These are phyloP conservation scores for Pulveroboletus sp. DNA, from an alignment of 768 basidiomycete species.

Conservation along the genomic window DNA sequence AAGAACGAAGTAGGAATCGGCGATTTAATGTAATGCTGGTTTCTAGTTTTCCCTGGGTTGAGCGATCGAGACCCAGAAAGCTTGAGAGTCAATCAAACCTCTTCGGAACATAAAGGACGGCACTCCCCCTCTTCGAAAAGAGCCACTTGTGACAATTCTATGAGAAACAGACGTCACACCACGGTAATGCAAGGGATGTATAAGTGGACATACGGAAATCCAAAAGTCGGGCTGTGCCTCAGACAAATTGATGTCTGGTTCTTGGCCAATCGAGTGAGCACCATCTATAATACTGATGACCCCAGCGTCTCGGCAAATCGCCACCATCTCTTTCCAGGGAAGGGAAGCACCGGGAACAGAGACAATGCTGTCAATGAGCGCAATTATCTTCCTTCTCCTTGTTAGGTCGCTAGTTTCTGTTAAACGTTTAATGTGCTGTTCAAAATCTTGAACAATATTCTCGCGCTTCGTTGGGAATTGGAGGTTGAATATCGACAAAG, in stretches of 20 bases:
- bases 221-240: conserved; percentile 67
- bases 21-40: conserved; percentile 58
- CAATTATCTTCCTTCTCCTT: conserved; percentile 48
- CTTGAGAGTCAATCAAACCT: conserved; percentile 33
- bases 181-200: not conserved
- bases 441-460: conserved; percentile 50
- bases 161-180: not conserved
- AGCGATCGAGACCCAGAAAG: not conserved
- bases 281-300: conserved; percentile 72
- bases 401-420: conserved; percentile 17
- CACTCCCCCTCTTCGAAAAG: conserved; percentile 59
- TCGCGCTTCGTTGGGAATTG: conserved; percentile 54
- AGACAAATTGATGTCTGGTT: conserved; percentile 54
- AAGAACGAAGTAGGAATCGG: conserved; percentile 51
- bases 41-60: conserved; percentile 33
- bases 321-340: conserved; percentile 70
- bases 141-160: conserved; percentile 89
- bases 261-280: conserved; percentile 75
- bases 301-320: conserved; percentile 57
- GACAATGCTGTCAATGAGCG: conserved; percentile 64
- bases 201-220: conserved; percentile 51
- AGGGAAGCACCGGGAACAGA: conserved; percentile 57
- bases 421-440: conserved; percentile 32
- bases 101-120: conserved; percentile 70
- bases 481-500: conserved; percentile 44